Conservation (phyloP, 306 rosid genomes). For the Vigna trinervia region DNA sequence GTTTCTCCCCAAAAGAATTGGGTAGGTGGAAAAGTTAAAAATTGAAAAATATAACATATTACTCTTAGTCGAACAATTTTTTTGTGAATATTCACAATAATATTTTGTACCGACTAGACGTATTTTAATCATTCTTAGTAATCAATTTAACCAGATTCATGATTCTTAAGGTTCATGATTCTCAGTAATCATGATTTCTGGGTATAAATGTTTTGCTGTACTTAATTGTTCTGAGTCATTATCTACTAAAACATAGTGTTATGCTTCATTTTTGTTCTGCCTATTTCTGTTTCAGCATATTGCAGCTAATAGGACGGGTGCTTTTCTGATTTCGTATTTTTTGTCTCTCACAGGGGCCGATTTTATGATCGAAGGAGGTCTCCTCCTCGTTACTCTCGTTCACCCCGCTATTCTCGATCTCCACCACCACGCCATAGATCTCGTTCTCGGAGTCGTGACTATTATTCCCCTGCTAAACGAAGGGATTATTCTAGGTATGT, state of each 20-base stretch:
- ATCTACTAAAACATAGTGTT: not conserved
- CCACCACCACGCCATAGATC: constrained; percentile 85
- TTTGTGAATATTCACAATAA: too few species aligned
- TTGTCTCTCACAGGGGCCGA: constrained; percentile 52
- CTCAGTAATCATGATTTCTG: too few species aligned
- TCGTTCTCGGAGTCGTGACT: constrained; percentile 70
- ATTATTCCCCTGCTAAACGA: constrained; percentile 73
- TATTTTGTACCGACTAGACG: too few species aligned
- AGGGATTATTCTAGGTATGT: constrained; percentile 83
- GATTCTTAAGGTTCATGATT: too few species aligned
- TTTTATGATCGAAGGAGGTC: constrained; percentile 78
- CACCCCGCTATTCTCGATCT: constrained; percentile 73
- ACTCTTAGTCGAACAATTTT: too few species aligned
- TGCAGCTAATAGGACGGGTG: not conserved
- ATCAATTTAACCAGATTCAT: too few species aligned
- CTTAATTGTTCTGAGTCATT: too few species aligned
- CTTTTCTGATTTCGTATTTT: constrained; percentile 30
- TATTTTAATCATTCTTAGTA: too few species aligned
- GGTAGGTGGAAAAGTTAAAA: too few species aligned
- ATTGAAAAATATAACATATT: too few species aligned
- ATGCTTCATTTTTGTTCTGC: not conserved
- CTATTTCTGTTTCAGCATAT: not conserved
- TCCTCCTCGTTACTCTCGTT: constrained; percentile 80
- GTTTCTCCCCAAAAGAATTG: too few species aligned
- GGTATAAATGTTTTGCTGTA: too few species aligned